Base-by-base conservation (phyloP, 352 stramenopile genomes). In the Thalassiosira mediterranea region DNA sequence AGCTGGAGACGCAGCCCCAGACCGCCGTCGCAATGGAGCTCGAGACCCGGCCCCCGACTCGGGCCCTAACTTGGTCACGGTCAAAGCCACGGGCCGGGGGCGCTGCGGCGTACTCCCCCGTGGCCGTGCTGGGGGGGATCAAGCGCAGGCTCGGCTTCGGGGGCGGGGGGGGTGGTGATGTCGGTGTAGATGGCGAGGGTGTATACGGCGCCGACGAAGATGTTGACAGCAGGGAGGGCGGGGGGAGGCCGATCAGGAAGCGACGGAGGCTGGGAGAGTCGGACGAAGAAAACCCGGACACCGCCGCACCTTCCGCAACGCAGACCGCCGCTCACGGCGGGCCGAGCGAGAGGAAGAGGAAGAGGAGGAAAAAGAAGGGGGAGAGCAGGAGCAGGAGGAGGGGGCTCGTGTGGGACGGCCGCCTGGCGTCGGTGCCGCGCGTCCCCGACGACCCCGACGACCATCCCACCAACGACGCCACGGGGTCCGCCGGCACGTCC, bases 351-450 rank as follows among this genome's bases (percentile, higher is more conserved):
- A 56, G 19, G 23, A 26, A 7, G 0, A 28, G 21, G 7, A 54
- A 54, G 13, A 4, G 19, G 17, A 21, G 17, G 8, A 54, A 13
- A 34, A 34, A n/a, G 17, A 47, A 1, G 8, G 32, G 4, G 48
- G 34, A 17, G 5, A 61, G 5, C 28, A 13, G 28, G 46, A 59
- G 23, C 23, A 46, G 28, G 28, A 25, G 19, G 46, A 17, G 19
- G 46, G 52, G 52, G 46, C 26, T 29, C 26, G 46, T 61, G 47
- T 56, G 47, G 47, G 47, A 56, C 34, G 47, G 47, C 2, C 1
- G 23, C 8, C 23, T 56, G 10, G 17, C 19, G 3, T 31, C 47
- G 10, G 34, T 46, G 8, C 28, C 52, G 26, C 52, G 46, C 13
- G 26, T 28, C 13, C 46, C 52, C 1, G 52, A 38, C n/a, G n/a